A percentile compares a stretch with the other conserved stretches of the same genome.
phyloP scores from a whole-genome alignment of 768 basidiomycete genomes.

The Mycena haematopus region DNA sequence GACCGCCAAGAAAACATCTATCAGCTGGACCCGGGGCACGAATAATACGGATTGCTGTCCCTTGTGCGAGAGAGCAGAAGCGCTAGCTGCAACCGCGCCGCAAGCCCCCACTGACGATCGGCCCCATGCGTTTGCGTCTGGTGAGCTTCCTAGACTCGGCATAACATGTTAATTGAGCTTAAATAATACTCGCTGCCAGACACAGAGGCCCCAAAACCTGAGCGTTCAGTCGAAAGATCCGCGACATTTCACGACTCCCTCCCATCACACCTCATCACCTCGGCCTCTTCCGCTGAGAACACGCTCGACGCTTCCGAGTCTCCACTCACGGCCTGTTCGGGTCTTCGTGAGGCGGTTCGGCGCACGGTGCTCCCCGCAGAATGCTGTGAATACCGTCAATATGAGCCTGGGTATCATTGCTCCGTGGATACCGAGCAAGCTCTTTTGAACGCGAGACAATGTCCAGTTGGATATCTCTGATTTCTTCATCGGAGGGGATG shows the following conservation, averaged over 20 bases:
- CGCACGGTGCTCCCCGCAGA: too few relatives aligned
- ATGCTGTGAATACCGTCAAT: neutral
- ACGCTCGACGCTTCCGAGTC: too few relatives aligned
- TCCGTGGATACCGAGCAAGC: neutral
- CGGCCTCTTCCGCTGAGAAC: too few relatives aligned
- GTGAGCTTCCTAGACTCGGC: neutral
- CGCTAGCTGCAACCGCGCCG: too few relatives aligned
- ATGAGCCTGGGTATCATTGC: neutral
- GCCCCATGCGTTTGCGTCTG: neutral
- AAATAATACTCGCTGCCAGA: too few relatives aligned
- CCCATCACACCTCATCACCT: too few relatives aligned
- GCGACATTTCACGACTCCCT: too few relatives aligned
- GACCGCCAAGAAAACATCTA: constrained; percentile 53
- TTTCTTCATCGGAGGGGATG: neutral
- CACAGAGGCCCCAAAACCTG: too few relatives aligned
- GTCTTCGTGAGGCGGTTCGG: too few relatives aligned
- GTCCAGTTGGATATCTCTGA: neutral
- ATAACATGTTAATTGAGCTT: too few relatives aligned
- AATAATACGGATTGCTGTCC: constrained; percentile 49
- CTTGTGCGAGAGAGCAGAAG: constrained; percentile 34
- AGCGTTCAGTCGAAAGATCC: too few relatives aligned
- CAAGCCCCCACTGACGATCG: neutral
- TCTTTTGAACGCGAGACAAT: neutral
- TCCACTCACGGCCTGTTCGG: too few relatives aligned
- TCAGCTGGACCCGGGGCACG: constrained; percentile 50